Evolutionary conservation across 202 grass and related monocot genomes (phyloP).

Genomic region (Carex arenaria): DNA sequence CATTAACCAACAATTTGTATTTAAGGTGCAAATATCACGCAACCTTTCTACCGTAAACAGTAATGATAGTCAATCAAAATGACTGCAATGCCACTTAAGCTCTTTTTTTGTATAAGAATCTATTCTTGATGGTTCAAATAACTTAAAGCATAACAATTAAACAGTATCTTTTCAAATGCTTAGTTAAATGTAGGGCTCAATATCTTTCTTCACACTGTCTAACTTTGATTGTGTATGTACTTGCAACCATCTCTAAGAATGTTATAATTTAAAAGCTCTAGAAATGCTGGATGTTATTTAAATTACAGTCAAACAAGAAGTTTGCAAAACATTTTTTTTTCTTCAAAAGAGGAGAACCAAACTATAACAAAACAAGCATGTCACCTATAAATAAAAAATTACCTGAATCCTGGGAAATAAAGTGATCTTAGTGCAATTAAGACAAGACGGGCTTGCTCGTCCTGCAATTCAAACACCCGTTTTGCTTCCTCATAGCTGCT

Average conservation of each 20-base stretch:
- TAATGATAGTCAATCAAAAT: not conserved
- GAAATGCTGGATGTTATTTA: not conserved
- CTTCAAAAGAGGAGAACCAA: not conserved
- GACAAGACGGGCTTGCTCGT: constrained; percentile 51
- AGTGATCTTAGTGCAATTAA: constrained; percentile 53
- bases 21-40: not conserved
- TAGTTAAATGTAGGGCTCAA: not conserved
- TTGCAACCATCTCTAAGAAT: not conserved
- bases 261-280: not conserved
- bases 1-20: not conserved
- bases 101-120: not conserved
- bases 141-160: not conserved
- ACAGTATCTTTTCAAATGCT: not conserved
- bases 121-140: not conserved
- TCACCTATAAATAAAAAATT: not conserved
- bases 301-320: not conserved
- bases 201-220: not conserved
- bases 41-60: not conserved
- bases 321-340: not conserved
- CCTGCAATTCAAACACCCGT: constrained; percentile 54
- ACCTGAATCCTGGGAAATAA: constrained; percentile 85
- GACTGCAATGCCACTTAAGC: not conserved
- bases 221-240: not conserved
- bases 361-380: not conserved
- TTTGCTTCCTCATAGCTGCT: constrained; percentile 75